Evolutionary conservation across 192 early-diverging fungal species (phyloP), one percentile per base, ranked within the genome.

Genomic region (Phlyctochytrium planicorne): DNA sequence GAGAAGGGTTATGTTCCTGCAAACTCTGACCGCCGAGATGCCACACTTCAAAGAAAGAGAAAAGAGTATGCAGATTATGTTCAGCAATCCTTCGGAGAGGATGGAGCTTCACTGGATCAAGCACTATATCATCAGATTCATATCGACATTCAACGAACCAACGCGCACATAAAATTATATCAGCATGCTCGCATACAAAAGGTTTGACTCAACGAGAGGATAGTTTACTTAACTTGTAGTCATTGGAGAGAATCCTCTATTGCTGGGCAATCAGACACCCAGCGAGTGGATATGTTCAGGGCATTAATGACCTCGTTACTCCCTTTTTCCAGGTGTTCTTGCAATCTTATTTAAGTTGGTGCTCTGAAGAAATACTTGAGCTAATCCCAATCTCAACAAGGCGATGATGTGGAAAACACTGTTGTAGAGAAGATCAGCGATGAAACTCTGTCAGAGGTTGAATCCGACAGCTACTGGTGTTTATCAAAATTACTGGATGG

Each of bases 241-340:
- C 89, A 53, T 78, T 99, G 10, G 95, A 94, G 77, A 87, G 94
- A 16, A 87, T 97, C 30, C 83, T 99, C 1, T 99, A 99, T 68
- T 89, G 91, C 66, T 99, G 97, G 97, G 93, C 97, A 0, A 95
- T 94, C 16, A 82, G 97, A 27, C 97, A 99, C 63, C 97, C 97
- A 3, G 97, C 97, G n/a, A 91, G 89, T 76, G 95, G 95, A 53
- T 99, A 98, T 76, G 97, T 99, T 12, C 97, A 99, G 67, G 97
- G 97, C 0, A 99, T 99, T 69, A 98, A 99, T 78, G 97, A 99
- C 70, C 80, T 99, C 30, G 91, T 95, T 10, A 96, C 94, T 31
- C 96, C 97, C 20, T 97, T 99, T 66, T 95, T 92, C 73, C 88
- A 89, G 60, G 97, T 99, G 37, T 99, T 95, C 66, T 68, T 98